phyloP scores from a whole-genome alignment of 23 red algal genomes.

The Cyanidiococcus yangmingshanensis region DNA sequence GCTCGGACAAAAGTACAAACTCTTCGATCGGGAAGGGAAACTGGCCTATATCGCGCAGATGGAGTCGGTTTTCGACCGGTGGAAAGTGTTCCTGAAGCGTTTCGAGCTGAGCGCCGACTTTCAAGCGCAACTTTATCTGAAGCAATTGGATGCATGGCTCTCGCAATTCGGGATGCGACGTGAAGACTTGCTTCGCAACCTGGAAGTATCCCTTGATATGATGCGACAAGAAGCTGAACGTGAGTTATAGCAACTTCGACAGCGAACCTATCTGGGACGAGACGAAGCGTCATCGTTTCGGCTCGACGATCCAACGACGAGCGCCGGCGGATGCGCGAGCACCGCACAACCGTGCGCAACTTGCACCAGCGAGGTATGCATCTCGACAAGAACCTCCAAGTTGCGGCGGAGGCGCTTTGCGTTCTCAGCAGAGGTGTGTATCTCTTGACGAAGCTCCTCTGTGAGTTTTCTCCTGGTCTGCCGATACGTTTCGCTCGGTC shows the following conservation, averaged over 20 bases:
- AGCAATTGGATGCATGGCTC: constrained; percentile 23
- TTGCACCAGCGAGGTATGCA: background rate
- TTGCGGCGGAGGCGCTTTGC: background rate
- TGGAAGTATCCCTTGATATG: constrained; percentile 11
- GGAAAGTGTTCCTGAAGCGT: constrained; percentile 20
- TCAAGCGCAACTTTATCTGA: constrained; percentile 10
- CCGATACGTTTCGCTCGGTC: background rate
- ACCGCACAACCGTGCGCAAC: background rate
- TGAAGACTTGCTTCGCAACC: constrained; percentile 3
- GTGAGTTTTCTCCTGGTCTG: background rate
- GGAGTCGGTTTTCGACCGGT: constrained; percentile 13
- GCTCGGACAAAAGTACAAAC: constrained; percentile 16
- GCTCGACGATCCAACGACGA: too few relatives aligned
- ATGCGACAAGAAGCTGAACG: constrained; percentile 17
- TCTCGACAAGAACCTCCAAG: background rate
- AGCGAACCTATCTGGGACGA: background rate
- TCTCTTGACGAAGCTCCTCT: background rate
- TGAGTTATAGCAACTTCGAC: background rate
- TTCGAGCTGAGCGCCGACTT: constrained; percentile 25
- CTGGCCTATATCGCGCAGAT: background rate
- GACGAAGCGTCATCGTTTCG: background rate
- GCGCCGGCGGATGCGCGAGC: background rate
- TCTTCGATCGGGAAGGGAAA: constrained; percentile 12
- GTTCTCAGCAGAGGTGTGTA: background rate
- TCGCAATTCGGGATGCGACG: background rate